Evolutionary conservation across 768 basidiomycete genomes (phyloP).

Genomic region (Suillus variegatus): DNA sequence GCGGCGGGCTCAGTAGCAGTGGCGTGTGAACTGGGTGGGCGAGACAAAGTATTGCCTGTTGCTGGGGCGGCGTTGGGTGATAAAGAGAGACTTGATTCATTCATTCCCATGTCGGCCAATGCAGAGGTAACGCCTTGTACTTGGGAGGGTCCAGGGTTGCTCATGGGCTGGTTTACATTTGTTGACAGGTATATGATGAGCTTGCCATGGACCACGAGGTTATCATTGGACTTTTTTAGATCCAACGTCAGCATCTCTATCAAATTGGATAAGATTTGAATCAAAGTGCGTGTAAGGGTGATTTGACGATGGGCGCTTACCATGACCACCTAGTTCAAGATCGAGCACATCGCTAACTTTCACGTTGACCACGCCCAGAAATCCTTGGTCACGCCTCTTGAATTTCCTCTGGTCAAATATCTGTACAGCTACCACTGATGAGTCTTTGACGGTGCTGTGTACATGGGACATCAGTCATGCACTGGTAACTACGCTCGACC

Average conservation of each 20-base stretch:
- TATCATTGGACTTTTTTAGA: constrained; percentile 98
- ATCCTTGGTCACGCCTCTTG: constrained; percentile 97
- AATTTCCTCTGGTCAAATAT: constrained; percentile 99
- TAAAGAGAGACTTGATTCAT: constrained; percentile 59
- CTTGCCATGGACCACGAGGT: constrained; percentile 96
- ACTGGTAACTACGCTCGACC: neutral
- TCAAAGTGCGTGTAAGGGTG: neutral
- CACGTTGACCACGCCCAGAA: constrained; percentile 96
- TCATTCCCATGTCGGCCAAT: constrained; percentile 61
- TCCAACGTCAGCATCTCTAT: constrained; percentile 96
- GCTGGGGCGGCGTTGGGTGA: constrained; percentile 42
- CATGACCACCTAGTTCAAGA: constrained; percentile 89
- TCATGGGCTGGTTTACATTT: constrained; percentile 81
- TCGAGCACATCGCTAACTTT: constrained; percentile 89
- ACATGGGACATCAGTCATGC: constrained; percentile 6
- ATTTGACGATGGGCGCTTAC: constrained; percentile 47
- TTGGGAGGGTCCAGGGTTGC: constrained; percentile 81
- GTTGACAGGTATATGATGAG: constrained; percentile 96
- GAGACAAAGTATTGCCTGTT: constrained; percentile 51
- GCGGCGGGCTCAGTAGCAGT: constrained; percentile 45
- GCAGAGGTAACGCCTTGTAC: constrained; percentile 59
- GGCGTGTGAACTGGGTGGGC: constrained; percentile 69
- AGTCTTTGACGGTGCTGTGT: constrained; percentile 88
- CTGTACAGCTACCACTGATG: constrained; percentile 96
- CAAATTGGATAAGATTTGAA: constrained; percentile 4